phyloP scores from a whole-genome alignment of 1,284 basidiomycete species.

The Cryptococcus sp. region DNA sequence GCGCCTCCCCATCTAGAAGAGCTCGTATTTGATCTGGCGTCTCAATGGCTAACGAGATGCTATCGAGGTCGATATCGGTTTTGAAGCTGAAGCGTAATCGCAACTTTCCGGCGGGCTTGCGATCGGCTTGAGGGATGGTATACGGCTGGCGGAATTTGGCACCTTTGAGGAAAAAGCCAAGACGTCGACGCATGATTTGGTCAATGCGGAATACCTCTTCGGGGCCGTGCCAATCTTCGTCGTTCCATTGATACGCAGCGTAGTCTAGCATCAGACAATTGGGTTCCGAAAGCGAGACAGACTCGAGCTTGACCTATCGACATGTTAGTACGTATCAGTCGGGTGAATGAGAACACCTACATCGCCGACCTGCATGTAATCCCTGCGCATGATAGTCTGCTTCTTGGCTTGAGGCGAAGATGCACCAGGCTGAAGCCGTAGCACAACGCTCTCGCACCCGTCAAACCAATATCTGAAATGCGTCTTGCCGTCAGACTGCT shows the following conservation, averaged over 20 bases:
- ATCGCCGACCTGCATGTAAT: slow-evolving; percentile 23
- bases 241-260: slow-evolving; percentile 21
- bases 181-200: slow-evolving; percentile 23
- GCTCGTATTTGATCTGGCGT: slow-evolving; percentile 19
- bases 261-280: slow-evolving; percentile 33
- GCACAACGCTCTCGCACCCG: slow-evolving; percentile 23
- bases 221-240: slow-evolving; percentile 22
- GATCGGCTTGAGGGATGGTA: slow-evolving; percentile 20
- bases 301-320: slow-evolving; percentile 18
- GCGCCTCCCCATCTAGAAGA: slow-evolving; percentile 18
- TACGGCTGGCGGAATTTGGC: slow-evolving; percentile 32
- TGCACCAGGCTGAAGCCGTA: slow-evolving; percentile 13
- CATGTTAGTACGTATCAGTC: not conserved
- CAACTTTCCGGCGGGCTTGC: slow-evolving; percentile 21
- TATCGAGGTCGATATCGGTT: slow-evolving; percentile 11
- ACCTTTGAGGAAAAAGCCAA: slow-evolving; percentile 29
- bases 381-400: slow-evolving; percentile 16
- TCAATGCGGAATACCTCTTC: slow-evolving; percentile 34
- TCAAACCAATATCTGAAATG: slow-evolving; percentile 25
- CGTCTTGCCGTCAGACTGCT: slow-evolving; percentile 13
- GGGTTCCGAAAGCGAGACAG: slow-evolving; percentile 27
- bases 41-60: slow-evolving; percentile 27
- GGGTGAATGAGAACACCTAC: slow-evolving; percentile 5
- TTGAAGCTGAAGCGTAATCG: slow-evolving; percentile 24
- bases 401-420: slow-evolving; percentile 1